Conservation (phyloP, 1,284 basidiomycete genomes). For the Lignosus rhinocerotis region DNA sequence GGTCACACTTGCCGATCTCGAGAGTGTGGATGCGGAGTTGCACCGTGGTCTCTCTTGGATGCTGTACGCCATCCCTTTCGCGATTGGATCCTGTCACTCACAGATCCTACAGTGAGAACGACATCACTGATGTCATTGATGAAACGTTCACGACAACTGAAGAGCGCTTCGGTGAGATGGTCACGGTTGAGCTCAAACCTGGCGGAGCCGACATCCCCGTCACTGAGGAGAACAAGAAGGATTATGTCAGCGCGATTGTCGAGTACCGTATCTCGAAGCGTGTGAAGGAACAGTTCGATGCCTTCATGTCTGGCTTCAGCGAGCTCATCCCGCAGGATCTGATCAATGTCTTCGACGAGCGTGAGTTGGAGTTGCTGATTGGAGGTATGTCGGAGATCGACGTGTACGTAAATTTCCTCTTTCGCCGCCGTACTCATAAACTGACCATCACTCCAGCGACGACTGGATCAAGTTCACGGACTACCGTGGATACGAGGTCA, state of each 20-base stretch:
- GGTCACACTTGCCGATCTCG: constrained; percentile 83
- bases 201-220: constrained; percentile 85
- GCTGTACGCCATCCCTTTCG: constrained; percentile 60
- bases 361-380: constrained; percentile 94
- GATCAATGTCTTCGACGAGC: constrained; percentile 97
- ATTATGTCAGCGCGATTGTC: constrained; percentile 94
- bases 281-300: constrained; percentile 93
- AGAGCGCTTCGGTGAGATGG: constrained; percentile 96
- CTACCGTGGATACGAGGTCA: constrained; percentile 82
- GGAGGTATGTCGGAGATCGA: constrained; percentile 99
- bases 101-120: constrained; percentile 71
- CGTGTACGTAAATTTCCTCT: constrained; percentile 55
- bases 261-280: constrained; percentile 93
- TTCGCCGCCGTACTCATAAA: background rate
- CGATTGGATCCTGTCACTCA: background rate
- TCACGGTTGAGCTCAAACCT: constrained; percentile 91
- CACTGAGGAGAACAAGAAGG: constrained; percentile 98
- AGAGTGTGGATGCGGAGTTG: constrained; percentile 88
- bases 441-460: constrained; percentile 48
- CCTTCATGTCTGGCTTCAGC: constrained; percentile 94
- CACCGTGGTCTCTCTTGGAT: constrained; percentile 96
- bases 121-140: constrained; percentile 92
- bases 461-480: constrained; percentile 88
- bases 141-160: constrained; percentile 95
- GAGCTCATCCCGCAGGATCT: constrained; percentile 95